Evolutionary conservation across 2,329 filamentous ascomycete species (phyloP), one percentile per base, ranked within the genome.

Genomic region (Diaporthe nobilis): DNA sequence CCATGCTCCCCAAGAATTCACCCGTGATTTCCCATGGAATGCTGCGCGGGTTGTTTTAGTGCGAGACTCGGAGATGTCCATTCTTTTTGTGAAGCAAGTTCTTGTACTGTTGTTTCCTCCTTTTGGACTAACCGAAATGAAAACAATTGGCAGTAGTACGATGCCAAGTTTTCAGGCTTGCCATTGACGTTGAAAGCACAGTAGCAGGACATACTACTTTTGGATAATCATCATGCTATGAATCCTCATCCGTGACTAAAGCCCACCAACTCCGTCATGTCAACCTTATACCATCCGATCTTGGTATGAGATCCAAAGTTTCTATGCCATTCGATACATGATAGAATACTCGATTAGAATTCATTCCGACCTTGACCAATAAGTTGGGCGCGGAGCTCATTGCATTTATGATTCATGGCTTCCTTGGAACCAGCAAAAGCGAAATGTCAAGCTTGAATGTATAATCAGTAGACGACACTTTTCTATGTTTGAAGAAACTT

Each of bases 151-250:
- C 9, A 12, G 15, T 65, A 10, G 2, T 12, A 39, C 20, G 9
- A 22, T 60, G 34, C 17, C 3, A 20, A 15, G 1, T 2, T n/a
- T 25, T 39, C 4, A 34, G 22, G 10, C 6, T 25, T 17, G 13
- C 25, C 12, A 34, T 13, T 25, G 13, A 39, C n/a, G 15, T 22
- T 12, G 7, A 5, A 12, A 20, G 6, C 15, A 63, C 15, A 63
- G 15, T 22, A 3, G 25, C 25, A 1, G 9, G 42, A 13, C 25
- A 3, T 3, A 1, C 37, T n/a, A 1, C n/a, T 39, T 37, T 0
- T 13, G 53, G 34, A 39, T n/a, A 39, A 39, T 39, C 12, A n/a
- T 34, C 6, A 37, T 42, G n/a, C n/a, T 28, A n/a, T 53, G 0
- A 1, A 53, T 53, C 1, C 51, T 53, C n/a, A 15, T 9, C 12